phyloP scores from a whole-genome alignment of 495 filamentous ascomycete species.

The Trichocladium antarcticum region DNA sequence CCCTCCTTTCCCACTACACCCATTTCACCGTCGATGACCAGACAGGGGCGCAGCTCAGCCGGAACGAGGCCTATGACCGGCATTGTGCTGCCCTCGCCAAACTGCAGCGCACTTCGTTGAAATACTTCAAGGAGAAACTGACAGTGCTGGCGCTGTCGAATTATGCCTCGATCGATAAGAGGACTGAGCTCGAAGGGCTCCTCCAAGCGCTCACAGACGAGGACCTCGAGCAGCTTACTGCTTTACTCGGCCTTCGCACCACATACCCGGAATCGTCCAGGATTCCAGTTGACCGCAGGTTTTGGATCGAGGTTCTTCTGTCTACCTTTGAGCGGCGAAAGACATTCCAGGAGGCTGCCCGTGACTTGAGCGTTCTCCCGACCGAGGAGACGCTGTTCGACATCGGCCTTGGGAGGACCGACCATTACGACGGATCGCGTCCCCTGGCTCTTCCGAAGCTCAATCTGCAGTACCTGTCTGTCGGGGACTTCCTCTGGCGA shows the following conservation, averaged over 20 bases:
- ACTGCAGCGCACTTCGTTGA: conserved; percentile 71
- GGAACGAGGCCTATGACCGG: conserved; percentile 60
- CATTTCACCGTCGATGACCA: conserved; percentile 89
- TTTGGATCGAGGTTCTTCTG: conserved; percentile 69
- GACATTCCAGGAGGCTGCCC: conserved; percentile 71
- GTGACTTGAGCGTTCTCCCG: conserved; percentile 61
- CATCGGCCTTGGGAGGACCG: conserved; percentile 67
- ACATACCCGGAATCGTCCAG: conserved; percentile 61
- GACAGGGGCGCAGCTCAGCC: conserved; percentile 61
- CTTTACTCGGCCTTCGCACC: conserved; percentile 64
- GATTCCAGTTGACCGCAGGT: conserved; percentile 50
- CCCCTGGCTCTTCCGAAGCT: conserved; percentile 89
- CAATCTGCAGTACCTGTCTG: conserved; percentile 88
- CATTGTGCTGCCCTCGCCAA: conserved; percentile 68
- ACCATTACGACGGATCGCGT: conserved; percentile 77
- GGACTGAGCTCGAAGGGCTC: conserved; percentile 67
- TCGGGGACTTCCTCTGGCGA: conserved; percentile 92
- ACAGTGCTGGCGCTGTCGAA: conserved; percentile 87
- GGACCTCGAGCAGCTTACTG: conserved; percentile 60
- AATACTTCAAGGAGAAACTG: conserved; percentile 79
- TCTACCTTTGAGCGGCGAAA: conserved; percentile 64
- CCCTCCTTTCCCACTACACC: conserved; percentile 71
- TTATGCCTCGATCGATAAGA: conserved; percentile 73
- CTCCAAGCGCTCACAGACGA: conserved; percentile 57
- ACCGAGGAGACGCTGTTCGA: conserved; percentile 85